These are phyloP conservation scores for Lipomyces sp. DNA, from an alignment of 805 yeast species.

Conservation along the genomic window DNA sequence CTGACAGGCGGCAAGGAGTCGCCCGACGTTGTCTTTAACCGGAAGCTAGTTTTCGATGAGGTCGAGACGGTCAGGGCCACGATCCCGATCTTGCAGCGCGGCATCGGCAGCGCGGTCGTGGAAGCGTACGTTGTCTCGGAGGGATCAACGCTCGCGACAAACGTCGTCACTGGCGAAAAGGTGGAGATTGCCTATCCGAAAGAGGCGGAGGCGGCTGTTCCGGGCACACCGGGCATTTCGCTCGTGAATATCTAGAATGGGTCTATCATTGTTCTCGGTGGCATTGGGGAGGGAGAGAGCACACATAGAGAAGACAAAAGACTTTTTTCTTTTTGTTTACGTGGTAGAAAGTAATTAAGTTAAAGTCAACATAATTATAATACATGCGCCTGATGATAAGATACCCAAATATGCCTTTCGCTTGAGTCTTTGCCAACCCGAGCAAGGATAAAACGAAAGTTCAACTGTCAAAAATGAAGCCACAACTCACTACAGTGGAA, in stretches of 20 bases:
- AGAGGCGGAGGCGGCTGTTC: conserved; percentile 77
- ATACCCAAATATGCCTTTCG: neutral
- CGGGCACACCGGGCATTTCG: conserved; percentile 88
- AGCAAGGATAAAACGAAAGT: too few relatives aligned
- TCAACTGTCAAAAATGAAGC: too few relatives aligned
- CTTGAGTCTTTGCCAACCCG: too few relatives aligned
- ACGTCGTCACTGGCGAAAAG: conserved; percentile 66
- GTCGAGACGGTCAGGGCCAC: conserved; percentile 48
- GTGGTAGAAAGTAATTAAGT: neutral
- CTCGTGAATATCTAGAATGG: conserved; percentile 61
- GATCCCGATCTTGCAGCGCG: conserved; percentile 24
- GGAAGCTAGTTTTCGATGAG: conserved; percentile 84
- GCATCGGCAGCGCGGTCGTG: conserved; percentile 17
- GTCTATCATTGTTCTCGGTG: too few relatives aligned
- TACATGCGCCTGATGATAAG: neutral
- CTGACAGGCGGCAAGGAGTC: conserved; percentile 55
- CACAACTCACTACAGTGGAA: conserved; percentile 44
- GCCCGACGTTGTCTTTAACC: conserved; percentile 78
- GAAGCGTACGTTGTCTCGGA: conserved; percentile 57
- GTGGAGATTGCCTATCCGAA: conserved; percentile 59
- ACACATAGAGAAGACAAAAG: neutral
- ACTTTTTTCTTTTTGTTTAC: neutral
- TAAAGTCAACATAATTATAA: neutral
- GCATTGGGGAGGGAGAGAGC: neutral
- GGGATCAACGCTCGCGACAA: conserved; percentile 61